Conservation (phyloP, 441 rosid genomes). For the Macaranga tanarius region DNA sequence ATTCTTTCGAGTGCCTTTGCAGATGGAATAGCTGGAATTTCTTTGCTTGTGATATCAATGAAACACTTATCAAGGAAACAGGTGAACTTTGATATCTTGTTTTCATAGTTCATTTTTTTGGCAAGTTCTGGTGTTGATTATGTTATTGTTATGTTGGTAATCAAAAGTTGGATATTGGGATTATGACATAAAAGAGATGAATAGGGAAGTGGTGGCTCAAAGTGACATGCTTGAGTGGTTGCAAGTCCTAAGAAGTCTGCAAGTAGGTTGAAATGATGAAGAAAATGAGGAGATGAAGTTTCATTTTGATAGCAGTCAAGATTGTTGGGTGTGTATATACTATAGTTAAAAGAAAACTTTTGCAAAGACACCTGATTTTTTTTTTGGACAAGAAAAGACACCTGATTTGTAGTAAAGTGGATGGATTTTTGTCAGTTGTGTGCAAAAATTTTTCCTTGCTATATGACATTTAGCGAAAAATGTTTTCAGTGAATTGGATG, state of each 20-base stretch:
- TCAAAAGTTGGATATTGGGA: not conserved
- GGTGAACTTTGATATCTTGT: conserved; percentile 35
- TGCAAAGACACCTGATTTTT: not conserved
- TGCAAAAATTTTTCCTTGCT: not conserved
- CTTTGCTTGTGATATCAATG: conserved; percentile 86
- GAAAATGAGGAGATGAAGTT: not conserved
- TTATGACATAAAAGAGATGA: not conserved
- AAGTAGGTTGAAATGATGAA: not conserved
- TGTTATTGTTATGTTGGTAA: not conserved
- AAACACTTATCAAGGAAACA: conserved; percentile 78
- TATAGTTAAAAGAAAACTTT: not conserved
- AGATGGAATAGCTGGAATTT: conserved; percentile 99
- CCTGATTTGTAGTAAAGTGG: not conserved
- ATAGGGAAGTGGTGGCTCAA: not conserved
- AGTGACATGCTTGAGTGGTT: not conserved
- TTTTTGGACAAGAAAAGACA: too few species aligned
- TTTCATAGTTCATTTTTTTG: not conserved
- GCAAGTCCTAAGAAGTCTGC: not conserved
- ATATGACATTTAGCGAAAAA: not conserved
- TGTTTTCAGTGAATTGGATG: not conserved
- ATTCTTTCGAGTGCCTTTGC: conserved; percentile 31
- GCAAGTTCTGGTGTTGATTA: not conserved
- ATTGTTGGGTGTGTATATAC: not conserved
- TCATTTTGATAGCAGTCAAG: too few species aligned
- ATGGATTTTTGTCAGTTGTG: not conserved